A percentile compares a stretch with the other conserved stretches of the same genome.
Evolutionary conservation across 495 filamentous ascomycete genomes (phyloP).

Genomic region (Echria macrotheca): DNA sequence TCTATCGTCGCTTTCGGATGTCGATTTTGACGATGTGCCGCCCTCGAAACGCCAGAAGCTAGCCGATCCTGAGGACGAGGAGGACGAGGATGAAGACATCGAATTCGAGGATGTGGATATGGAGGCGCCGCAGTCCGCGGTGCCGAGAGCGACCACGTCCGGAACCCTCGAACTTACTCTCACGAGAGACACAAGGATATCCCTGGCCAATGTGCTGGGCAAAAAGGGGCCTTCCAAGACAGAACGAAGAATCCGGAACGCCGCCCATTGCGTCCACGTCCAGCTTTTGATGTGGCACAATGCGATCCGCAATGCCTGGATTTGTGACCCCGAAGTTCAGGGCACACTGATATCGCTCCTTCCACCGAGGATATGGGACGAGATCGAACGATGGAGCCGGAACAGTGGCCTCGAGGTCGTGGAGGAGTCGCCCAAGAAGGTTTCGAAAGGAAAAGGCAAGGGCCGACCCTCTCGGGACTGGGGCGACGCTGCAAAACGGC

Average conservation of each 20-base stretch:
- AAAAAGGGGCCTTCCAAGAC: conserved; percentile 85
- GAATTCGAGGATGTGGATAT: conserved; percentile 91
- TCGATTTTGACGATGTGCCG: conserved; percentile 60
- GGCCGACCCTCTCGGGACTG: conserved; percentile 63
- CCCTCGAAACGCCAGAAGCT: conserved; percentile 18
- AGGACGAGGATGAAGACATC: conserved; percentile 63
- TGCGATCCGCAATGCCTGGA: conserved; percentile 77
- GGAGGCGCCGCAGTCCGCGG: conserved; percentile 28
- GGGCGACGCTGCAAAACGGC: conserved; percentile 60
- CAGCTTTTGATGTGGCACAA: conserved; percentile 87
- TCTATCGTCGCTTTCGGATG: conserved; percentile 60
- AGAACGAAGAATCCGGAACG: conserved; percentile 67
- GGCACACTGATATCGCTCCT: conserved; percentile 68
- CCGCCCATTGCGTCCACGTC: conserved; percentile 85
- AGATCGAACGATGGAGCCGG: conserved; percentile 68
- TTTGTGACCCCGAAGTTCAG: conserved; percentile 73
- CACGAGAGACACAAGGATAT: conserved; percentile 50
- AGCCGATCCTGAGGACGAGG: conserved; percentile 29
- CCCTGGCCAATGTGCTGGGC: conserved; percentile 52
- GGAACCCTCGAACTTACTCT: conserved; percentile 76
- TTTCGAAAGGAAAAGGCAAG: conserved; percentile 28
- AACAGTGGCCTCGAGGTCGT: conserved; percentile 56
- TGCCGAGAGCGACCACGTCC: conserved; percentile 16
- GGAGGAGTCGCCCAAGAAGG: conserved; percentile 25
- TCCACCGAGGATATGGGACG: conserved; percentile 57